Base-by-base conservation (phyloP, 164 flowering plant genomes). In the Umbellularia californica region DNA sequence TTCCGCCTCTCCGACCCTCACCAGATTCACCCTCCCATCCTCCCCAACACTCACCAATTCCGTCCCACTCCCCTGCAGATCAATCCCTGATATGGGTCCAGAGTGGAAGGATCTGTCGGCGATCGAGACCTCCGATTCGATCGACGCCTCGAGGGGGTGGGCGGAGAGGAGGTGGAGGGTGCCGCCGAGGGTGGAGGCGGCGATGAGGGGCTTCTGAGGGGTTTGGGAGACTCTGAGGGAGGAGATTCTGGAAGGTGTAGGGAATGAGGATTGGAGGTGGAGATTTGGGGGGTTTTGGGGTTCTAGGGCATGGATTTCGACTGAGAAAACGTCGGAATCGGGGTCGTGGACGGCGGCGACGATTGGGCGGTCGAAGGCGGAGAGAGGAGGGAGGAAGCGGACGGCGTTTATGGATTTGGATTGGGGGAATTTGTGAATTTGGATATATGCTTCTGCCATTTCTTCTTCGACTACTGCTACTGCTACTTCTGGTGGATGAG, bases 1-100 rank as follows among this genome's bases (percentile, higher is more conserved):
- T 65, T 74, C 55, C 3, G 83, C 68, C 19, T 76, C 85, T 13
- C 85, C 88, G 52, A 84, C 35, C 66, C 52, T 81, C 23, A 86
- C 90, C 84, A 91, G 77, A 84, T 86, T 90, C 66, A 93, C 92
- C 79, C 88, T 85, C 85, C 97, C 99, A 79, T 90, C 97, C 52
- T 87, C 94, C 55, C 92, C 94, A 41, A 87, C 96, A 69, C 78
- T 84, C 58, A 93, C 88, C 72, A 93, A 89, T 60, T 87, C 93
- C 17, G 22, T 72, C 58, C 88, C 92, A 66, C 79, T 76, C 11
- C 79, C 88, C 75, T 77, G 51, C 88, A 88, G 71, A 81, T 92
- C 98, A 58, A 93, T 74, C 6, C 86, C 84, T 35, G 86, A 79
- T 64, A 88, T 76, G 19, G 87, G 77, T 35, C 94, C 97, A 35